phyloP scores from a whole-genome alignment of 768 basidiomycete genomes.

The Trametes punicea region DNA sequence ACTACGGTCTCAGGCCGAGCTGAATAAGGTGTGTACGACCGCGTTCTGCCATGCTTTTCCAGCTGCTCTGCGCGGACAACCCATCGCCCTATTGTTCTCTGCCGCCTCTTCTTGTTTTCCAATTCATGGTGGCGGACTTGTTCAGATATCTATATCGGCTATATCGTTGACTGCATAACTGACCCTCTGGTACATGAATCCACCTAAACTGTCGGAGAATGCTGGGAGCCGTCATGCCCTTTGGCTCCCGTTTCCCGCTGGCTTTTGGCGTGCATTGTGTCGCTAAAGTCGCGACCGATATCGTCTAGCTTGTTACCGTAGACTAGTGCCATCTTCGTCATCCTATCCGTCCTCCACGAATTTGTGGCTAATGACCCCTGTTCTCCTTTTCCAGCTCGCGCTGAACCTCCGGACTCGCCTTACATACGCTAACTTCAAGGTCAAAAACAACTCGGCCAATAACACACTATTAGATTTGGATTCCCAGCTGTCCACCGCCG shows the following conservation, averaged over 20 bases:
- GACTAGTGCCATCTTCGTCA: conserved; percentile 8
- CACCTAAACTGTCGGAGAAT: too few relatives aligned
- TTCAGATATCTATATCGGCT: conserved; percentile 10
- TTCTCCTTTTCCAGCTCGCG: conserved; percentile 55
- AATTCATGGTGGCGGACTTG: neutral
- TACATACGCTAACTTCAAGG: conserved; percentile 83
- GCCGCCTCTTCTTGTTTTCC: neutral
- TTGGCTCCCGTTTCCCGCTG: too few relatives aligned
- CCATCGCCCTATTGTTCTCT: conserved; percentile 21
- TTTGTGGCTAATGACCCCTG: conserved; percentile 15
- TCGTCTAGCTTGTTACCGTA: too few relatives aligned
- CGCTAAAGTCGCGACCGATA: too few relatives aligned
- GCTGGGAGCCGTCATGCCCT: too few relatives aligned
- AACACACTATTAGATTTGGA: conserved; percentile 71
- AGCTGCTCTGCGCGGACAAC: conserved; percentile 43
- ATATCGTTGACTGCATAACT: neutral
- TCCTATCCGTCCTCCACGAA: neutral
- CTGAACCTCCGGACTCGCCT: conserved; percentile 77
- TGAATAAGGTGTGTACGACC: conserved; percentile 60
- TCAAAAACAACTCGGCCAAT: conserved; percentile 66
- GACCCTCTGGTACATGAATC: neutral
- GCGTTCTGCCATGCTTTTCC: conserved; percentile 29
- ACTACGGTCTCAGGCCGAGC: conserved; percentile 74
- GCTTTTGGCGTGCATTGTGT: too few relatives aligned
- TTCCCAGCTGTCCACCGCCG: conserved; percentile 46